Conservation (phyloP, 441 rosid species). For the Erodium trifolium region DNA sequence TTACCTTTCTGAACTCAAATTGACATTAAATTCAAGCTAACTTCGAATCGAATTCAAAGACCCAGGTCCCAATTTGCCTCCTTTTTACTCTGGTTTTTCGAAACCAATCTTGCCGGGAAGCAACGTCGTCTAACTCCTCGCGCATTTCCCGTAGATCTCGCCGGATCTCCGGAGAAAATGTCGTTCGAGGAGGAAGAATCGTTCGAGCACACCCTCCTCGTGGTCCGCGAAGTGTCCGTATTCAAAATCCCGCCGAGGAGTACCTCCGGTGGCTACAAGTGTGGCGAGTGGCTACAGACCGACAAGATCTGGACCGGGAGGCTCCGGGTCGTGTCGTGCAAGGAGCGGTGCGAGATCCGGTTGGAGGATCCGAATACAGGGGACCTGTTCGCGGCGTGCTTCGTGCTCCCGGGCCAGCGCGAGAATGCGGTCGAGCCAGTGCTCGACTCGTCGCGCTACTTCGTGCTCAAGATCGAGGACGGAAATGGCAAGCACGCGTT, state of each 20-base stretch:
- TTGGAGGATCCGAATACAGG: constrained; percentile 88
- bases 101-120: too few relatives aligned
- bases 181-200: constrained; percentile 84
- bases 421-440: constrained; percentile 88
- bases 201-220: constrained; percentile 86
- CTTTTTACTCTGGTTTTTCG: background rate
- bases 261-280: constrained; percentile 93
- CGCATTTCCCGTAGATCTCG: background rate
- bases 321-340: constrained; percentile 88
- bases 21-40: constrained; percentile 5
- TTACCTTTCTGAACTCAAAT: constrained; percentile 1
- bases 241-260: constrained; percentile 93
- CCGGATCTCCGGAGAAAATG: constrained; percentile 26
- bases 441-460: constrained; percentile 88
- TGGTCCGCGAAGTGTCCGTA: constrained; percentile 82
- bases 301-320: constrained; percentile 99
- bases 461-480: constrained; percentile 89
- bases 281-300: constrained; percentile 95
- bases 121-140: background rate
- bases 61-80: background rate
- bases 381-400: constrained; percentile 91
- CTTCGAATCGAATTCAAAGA: background rate
- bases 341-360: constrained; percentile 95
- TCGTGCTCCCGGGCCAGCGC: constrained; percentile 72
- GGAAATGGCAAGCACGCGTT: constrained; percentile 91